phyloP scores from a whole-genome alignment of 1,284 basidiomycete species.

The Waitea zeae region DNA sequence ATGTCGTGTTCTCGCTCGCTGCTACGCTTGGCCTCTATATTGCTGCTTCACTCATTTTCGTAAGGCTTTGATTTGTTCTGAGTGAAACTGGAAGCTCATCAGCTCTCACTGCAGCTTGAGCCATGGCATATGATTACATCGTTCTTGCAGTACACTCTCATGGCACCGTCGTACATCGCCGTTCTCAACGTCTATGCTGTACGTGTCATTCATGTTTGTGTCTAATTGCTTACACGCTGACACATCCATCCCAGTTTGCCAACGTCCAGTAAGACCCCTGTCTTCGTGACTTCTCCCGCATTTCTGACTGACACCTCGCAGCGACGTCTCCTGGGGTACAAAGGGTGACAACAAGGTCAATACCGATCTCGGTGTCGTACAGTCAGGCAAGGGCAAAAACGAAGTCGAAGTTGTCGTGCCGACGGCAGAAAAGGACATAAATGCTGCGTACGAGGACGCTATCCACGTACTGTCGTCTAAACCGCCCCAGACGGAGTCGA shows the following conservation, averaged over 20 bases:
- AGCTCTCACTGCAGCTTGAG: conserved; percentile 43
- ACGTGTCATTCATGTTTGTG: conserved; percentile 18
- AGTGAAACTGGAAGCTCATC: conserved; percentile 2
- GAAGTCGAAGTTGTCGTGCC: conserved; percentile 74
- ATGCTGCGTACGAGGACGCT: conserved; percentile 75
- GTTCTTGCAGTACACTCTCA: conserved; percentile 85
- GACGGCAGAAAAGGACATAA: conserved; percentile 72
- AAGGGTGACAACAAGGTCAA: conserved; percentile 79
- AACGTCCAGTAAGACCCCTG: conserved; percentile 52
- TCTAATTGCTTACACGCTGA: too few species aligned
- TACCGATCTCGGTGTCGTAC: conserved; percentile 73
- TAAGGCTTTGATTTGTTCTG: conserved; percentile 22
- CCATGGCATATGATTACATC: conserved; percentile 90
- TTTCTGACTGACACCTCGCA: conserved; percentile 8
- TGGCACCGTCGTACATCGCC: conserved; percentile 86
- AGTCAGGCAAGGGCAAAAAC: conserved; percentile 37
- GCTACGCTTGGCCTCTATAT: conserved; percentile 81
- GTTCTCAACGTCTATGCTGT: conserved; percentile 83
- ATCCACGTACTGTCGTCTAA: conserved; percentile 61
- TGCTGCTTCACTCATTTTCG: conserved; percentile 65
- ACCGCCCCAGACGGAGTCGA: conserved; percentile 50
- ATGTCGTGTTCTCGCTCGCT: conserved; percentile 73
- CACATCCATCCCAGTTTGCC: conserved; percentile 44
- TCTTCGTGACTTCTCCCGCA: conserved; percentile 4
- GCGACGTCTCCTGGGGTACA: conserved; percentile 78